Evolutionary conservation across 106 monocot species (phyloP).

Genomic region (Agapanthus africanus): DNA sequence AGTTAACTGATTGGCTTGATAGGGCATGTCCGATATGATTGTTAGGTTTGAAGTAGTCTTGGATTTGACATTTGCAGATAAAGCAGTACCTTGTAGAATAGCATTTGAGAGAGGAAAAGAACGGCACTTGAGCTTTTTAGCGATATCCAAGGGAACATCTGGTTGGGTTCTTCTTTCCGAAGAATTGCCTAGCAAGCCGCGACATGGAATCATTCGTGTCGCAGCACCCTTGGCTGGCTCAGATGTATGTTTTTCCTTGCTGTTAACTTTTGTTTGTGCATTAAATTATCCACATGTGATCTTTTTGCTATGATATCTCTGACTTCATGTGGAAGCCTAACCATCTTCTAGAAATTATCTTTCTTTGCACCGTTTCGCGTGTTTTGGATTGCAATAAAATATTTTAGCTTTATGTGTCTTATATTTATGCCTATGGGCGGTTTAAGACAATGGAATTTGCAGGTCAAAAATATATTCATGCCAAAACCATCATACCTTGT

Average conservation of each 20-base stretch:
- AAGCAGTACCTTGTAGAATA: conserved; percentile 84
- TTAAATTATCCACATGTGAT: conserved; percentile 1
- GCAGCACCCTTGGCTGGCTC: conserved; percentile 88
- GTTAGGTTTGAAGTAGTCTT: not conserved
- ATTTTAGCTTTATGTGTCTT: not conserved
- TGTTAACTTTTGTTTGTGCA: not conserved
- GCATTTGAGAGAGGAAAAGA: conserved; percentile 99
- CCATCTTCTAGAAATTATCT: too few species aligned
- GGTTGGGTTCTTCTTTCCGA: conserved; percentile 91
- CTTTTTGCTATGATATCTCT: too few species aligned
- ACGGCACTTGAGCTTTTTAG: conserved; percentile 69
- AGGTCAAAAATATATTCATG: too few species aligned
- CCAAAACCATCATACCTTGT: too few species aligned
- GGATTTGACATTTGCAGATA: too few species aligned
- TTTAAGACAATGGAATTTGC: too few species aligned
- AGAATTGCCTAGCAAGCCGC: conserved; percentile 57
- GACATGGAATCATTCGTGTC: conserved; percentile 67
- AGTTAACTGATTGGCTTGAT: not conserved
- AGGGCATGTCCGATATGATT: not conserved
- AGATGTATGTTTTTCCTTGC: conserved; percentile 47
- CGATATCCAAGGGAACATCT: conserved; percentile 57
- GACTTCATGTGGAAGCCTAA: too few species aligned
- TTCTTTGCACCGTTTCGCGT: too few species aligned
- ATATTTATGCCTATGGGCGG: not conserved
- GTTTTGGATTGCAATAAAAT: too few species aligned